Conservation (phyloP, 1,284 basidiomycete species). For the Ceratobasidium theobromae region DNA sequence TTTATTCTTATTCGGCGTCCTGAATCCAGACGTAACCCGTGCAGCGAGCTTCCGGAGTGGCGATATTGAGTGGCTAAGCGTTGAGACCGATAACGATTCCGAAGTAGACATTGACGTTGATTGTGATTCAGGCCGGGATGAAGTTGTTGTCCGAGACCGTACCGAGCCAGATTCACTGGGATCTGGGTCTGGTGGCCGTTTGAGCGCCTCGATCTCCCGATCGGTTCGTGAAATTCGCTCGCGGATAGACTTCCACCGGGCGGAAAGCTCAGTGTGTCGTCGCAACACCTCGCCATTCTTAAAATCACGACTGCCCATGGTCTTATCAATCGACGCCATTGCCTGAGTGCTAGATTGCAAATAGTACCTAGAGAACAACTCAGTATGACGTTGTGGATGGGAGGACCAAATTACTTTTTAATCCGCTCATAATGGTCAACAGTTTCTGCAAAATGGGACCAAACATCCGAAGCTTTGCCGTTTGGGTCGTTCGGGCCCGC, state of each 20-base stretch:
- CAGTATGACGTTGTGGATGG: background rate
- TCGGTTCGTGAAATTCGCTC: conserved; percentile 78
- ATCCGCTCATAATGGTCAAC: conserved; percentile 28
- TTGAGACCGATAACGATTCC: conserved; percentile 49
- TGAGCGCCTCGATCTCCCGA: conserved; percentile 77
- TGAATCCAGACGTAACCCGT: conserved; percentile 50
- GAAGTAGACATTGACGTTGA: conserved; percentile 40
- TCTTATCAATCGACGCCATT: conserved; percentile 89
- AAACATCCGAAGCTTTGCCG: background rate
- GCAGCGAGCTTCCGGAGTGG: conserved; percentile 73
- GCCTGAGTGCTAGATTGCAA: conserved; percentile 91
- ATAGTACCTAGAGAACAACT: conserved; percentile 63
- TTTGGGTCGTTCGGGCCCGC: background rate
- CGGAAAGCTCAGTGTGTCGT: conserved; percentile 80
- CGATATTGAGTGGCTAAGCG: conserved; percentile 70
- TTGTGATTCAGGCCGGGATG: conserved; percentile 17
- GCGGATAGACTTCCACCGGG: conserved; percentile 75
- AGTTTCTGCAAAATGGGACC: background rate
- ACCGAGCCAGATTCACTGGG: conserved; percentile 69
- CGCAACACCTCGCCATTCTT: conserved; percentile 93
- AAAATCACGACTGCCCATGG: conserved; percentile 84
- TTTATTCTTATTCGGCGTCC: conserved; percentile 8
- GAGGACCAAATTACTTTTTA: conserved; percentile 1
- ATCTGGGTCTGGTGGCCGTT: conserved; percentile 54
- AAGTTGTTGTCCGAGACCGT: conserved; percentile 18